These are phyloP conservation scores for Metschnikowia bowlesiae DNA, from an alignment of 805 yeast genomes.

Conservation along the genomic window DNA sequence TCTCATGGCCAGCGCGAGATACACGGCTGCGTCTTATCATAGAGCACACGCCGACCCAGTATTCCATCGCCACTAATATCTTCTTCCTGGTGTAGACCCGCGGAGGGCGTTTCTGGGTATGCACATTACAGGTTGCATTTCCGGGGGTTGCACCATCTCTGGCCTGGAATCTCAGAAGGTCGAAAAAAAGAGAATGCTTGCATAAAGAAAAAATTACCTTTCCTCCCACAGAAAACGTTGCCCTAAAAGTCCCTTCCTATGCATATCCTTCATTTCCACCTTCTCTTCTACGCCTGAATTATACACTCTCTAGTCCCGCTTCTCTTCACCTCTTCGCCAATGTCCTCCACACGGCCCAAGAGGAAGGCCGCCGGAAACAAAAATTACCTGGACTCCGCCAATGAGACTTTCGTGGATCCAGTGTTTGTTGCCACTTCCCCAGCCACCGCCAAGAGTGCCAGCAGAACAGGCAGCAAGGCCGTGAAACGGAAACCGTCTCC, in stretches of 20 bases:
- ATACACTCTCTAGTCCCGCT: neutral
- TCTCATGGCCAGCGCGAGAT: too few relatives aligned
- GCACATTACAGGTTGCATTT: neutral
- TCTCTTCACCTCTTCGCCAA: neutral
- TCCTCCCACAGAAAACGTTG: constrained; percentile 1
- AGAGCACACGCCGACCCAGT: too few relatives aligned
- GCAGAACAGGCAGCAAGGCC: neutral
- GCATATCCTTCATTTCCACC: neutral
- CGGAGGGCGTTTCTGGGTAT: neutral
- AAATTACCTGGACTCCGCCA: constrained; percentile 16
- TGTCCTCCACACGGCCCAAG: constrained; percentile 16
- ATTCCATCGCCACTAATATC: too few relatives aligned
- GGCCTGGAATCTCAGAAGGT: constrained; percentile 2
- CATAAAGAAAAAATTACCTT: constrained; percentile 2
- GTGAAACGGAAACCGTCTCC: neutral
- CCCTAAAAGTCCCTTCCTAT: neutral
- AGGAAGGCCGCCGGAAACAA: constrained; percentile 19
- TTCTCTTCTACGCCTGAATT: neutral
- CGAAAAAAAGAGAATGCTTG: constrained; percentile 4
- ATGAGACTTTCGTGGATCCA: constrained; percentile 14
- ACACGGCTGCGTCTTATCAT: too few relatives aligned
- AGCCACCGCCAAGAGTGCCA: constrained; percentile 2
- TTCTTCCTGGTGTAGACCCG: too few relatives aligned
- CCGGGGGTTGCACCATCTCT: neutral
- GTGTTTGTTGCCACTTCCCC: neutral